Conservation (phyloP, 345 rosid genomes). For the Gossypium raimondii region DNA sequence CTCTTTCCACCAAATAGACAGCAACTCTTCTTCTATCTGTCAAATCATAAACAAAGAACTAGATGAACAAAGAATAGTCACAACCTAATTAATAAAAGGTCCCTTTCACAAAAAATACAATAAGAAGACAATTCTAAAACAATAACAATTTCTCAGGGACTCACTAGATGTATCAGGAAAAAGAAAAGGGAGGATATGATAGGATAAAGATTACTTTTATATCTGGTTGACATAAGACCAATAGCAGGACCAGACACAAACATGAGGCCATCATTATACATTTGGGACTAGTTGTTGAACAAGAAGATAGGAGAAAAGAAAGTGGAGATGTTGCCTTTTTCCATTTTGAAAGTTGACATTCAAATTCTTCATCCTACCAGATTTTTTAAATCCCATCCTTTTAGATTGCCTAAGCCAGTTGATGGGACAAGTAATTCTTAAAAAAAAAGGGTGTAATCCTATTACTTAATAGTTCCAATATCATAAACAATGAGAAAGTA, state of each 20-base stretch:
- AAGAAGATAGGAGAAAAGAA: not conserved
- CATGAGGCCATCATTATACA: not conserved
- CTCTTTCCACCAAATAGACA: conserved; percentile 96
- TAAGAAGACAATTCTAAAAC: not conserved
- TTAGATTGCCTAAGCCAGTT: not conserved
- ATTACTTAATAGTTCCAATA: not conserved
- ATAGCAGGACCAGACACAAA: not conserved
- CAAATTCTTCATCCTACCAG: not conserved
- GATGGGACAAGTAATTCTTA: not conserved
- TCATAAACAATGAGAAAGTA: not conserved
- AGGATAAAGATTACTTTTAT: not conserved
- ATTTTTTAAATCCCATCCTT: not conserved
- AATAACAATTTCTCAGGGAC: not conserved
- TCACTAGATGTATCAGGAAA: not conserved
- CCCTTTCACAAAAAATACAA: not conserved
- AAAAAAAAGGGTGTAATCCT: not conserved
- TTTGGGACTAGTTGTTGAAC: conserved; percentile 6
- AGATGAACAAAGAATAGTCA: not conserved
- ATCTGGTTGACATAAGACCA: not conserved
- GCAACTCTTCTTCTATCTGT: conserved; percentile 92
- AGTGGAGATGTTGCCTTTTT: not conserved
- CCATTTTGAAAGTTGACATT: not conserved
- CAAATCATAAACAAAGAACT: conserved; percentile 19
- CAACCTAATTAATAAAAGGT: conserved; percentile 6
- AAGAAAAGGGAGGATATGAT: not conserved